phyloP scores from a whole-genome alignment of 139 green algal genomes.

The Marvania coccoides region DNA sequence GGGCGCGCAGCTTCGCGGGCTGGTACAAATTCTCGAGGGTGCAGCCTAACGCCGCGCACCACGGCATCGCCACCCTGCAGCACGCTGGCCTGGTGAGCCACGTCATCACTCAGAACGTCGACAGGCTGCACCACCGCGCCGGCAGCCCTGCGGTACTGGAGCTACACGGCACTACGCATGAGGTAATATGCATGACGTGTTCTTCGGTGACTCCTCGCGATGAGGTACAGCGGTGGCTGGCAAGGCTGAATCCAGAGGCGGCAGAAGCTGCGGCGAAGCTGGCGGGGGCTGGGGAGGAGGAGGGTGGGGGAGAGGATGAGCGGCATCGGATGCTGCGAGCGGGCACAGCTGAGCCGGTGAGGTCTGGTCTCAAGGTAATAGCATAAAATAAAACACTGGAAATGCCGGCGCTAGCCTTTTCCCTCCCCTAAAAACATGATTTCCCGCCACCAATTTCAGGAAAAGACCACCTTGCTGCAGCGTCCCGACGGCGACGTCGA shows the following conservation, averaged over 20 bases:
- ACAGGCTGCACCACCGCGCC: conserved; percentile 78
- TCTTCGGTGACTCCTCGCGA: conserved; percentile 30
- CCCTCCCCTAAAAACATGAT: too few relatives aligned
- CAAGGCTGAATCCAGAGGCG: conserved; percentile 50
- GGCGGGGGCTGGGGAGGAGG: too few relatives aligned
- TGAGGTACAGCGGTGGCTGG: conserved; percentile 51
- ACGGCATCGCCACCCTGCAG: conserved; percentile 56
- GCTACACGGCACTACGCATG: conserved; percentile 90
- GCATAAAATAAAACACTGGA: too few relatives aligned
- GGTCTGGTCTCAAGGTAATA: conserved; percentile 8
- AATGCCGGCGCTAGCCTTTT: too few relatives aligned
- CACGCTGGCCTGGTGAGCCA: conserved; percentile 19
- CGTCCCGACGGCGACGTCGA: conserved; percentile 80
- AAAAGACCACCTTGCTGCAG: not conserved
- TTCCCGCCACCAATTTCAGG: too few relatives aligned
- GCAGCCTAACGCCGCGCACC: conserved; percentile 64
- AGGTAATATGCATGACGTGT: conserved; percentile 68
- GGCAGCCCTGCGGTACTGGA: conserved; percentile 63
- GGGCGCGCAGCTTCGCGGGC: conserved; percentile 77
- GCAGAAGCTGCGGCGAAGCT: too few relatives aligned
- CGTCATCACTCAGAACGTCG: conserved; percentile 95
- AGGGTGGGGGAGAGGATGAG: too few relatives aligned
- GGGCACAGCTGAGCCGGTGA: conserved; percentile 4
- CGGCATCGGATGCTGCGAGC: conserved; percentile 3
- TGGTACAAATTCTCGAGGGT: conserved; percentile 69